Base-by-base conservation (phyloP, 768 basidiomycete species). In the Termitomyces sp. region DNA sequence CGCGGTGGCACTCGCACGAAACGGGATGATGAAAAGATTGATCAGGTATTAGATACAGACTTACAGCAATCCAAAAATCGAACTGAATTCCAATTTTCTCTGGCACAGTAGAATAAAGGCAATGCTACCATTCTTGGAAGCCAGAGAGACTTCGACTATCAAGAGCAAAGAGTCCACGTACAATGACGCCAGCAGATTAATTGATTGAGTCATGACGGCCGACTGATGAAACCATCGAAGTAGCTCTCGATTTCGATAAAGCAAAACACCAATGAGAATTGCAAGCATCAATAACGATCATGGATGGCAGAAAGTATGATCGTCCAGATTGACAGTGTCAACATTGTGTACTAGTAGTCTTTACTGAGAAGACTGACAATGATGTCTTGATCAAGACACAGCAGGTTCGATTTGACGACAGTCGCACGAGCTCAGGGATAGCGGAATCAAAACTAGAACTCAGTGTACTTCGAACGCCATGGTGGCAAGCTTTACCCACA, bases 321-420 rank as follows among this genome's bases (percentile, higher is more conserved):
- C 26, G 68, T 64, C 56, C 61, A 67, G 13, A 67, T 60, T 9
- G 70, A 59, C 12, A 70, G 4, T 6, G 51, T 32, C 24, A 55
- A 10, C n/a, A 9, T 26, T 50, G 14, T 12, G 42, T 6, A n/a
- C 16, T 14, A 3, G 9, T 31, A 22, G 7, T 12, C 7, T 20
- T 5, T 9, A 47, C 4, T 26, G 29, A 0, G n/a, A 13, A 47
- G 10, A 57, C 64, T 42, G n/a, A 69, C 66, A 69, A 56, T 16
- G 59, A 44, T 26, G 67, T 67, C 4, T 53, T 50, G 22, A 56
- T 29, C 7, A 72, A 62, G n/a, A 69, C 55, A 49, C 71, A 73
- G 56, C 65, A 69, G 13, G 69, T 71, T 24, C 65, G 56, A 46
- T 73, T 71, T 5, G 59, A 60, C 20, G 69, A 71, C 37, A 70